Conservation (phyloP, 371 early-diverging fungal species). For the Dichotomocladium elegans region DNA sequence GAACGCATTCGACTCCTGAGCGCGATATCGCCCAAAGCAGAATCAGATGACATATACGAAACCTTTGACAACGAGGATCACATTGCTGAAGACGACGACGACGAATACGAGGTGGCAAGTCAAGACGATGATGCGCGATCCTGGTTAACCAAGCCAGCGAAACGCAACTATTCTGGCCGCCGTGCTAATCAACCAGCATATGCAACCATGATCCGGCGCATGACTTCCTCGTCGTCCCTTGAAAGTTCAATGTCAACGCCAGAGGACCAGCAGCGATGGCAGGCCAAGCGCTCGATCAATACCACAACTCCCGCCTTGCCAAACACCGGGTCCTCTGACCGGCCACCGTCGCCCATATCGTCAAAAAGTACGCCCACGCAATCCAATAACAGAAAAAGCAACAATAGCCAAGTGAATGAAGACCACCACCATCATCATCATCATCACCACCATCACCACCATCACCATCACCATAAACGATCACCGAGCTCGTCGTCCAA, state of each 20-base stretch:
- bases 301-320: too few species aligned
- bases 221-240: constrained; percentile 9
- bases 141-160: constrained; percentile 19
- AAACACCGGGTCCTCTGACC: too few species aligned
- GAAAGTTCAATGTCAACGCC: constrained; percentile 3
- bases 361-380: constrained; percentile 21
- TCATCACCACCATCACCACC: constrained; percentile 1
- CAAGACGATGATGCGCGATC: constrained; percentile 8
- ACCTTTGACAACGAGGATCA: constrained; percentile 12
- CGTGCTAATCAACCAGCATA: background rate
- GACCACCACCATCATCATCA: background rate
- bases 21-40: constrained; percentile 23
- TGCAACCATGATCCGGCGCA: constrained; percentile 6
- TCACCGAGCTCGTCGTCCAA: constrained; percentile 5
- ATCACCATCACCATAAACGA: background rate
- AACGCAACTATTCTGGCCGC: constrained; percentile 17
- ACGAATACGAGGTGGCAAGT: background rate
- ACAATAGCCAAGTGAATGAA: constrained; percentile 3
- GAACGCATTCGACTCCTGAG: constrained; percentile 22
- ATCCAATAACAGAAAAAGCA: constrained; percentile 5
- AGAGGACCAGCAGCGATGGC: background rate
- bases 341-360: constrained; percentile 16
- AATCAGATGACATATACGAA: constrained; percentile 16
- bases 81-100: constrained; percentile 3
- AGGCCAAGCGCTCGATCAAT: background rate